phyloP scores from a whole-genome alignment of 2,329 filamentous ascomycete species.

The Aureobasidium sp. region DNA sequence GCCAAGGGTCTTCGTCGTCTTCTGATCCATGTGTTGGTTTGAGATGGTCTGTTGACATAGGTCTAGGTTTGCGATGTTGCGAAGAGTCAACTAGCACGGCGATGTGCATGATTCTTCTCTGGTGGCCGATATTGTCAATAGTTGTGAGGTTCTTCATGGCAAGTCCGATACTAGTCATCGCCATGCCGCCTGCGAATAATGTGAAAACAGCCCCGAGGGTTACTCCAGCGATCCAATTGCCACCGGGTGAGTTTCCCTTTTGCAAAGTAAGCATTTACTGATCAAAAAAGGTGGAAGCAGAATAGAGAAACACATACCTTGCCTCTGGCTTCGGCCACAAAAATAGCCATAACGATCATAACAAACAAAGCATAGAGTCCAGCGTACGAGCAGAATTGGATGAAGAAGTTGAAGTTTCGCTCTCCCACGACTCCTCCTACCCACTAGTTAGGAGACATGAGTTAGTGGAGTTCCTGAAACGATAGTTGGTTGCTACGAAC shows the following conservation, averaged over 20 bases:
- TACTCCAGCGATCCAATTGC: constrained; percentile 58
- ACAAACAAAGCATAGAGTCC: constrained; percentile 57
- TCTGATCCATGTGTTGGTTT: background rate
- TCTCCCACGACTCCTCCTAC: constrained; percentile 90
- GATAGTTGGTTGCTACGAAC: background rate
- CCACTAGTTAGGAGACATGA: background rate
- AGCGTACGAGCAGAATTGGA: constrained; percentile 75
- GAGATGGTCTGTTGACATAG: background rate
- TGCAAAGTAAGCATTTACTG: background rate
- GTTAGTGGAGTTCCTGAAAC: background rate
- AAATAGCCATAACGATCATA: constrained; percentile 57
- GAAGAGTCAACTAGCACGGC: constrained; percentile 57
- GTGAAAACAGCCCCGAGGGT: constrained; percentile 64
- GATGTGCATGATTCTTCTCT: constrained; percentile 57
- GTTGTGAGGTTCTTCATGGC: constrained; percentile 70
- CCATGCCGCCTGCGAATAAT: constrained; percentile 75
- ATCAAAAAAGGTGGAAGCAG: background rate
- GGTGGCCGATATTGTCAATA: constrained; percentile 64
- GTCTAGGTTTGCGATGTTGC: constrained; percentile 11
- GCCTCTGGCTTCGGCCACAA: constrained; percentile 47
- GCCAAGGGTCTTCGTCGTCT: constrained; percentile 21
- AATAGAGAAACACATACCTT: constrained; percentile 31
- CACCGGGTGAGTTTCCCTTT: constrained; percentile 34
- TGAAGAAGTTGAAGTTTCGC: constrained; percentile 81
- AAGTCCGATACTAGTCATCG: constrained; percentile 60